Evolutionary conservation across 768 basidiomycete species (phyloP), one percentile per base, ranked within the genome.

Genomic region (Cystobasidium ongulense): DNA sequence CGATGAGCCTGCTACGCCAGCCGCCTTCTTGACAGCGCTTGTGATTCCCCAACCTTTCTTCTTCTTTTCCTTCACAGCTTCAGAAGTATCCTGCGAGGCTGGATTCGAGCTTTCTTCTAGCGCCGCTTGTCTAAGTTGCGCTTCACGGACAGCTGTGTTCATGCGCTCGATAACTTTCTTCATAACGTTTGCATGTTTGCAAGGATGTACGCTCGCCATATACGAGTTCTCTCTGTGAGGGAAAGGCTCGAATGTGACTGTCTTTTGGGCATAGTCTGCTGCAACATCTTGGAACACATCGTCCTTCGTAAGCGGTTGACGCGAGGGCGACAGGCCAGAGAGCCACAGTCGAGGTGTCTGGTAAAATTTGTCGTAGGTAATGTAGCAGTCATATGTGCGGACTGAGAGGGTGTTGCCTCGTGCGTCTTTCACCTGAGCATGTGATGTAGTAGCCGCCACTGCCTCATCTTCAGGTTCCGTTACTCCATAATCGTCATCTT

Each of bases 311-410:
- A 98, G 85, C 21, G 25, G 57, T 29, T 41, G 57, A 75, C 83
- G 72, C 75, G 90, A 92, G 87, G 98, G 96, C 80, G 97, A 94
- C 80, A 97, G 97, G 23, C 96, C 96, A 76, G 94, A 87, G 74
- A 99, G 83, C 96, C 96, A 99, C 80, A 97, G 90, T 77, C 95
- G 87, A 27, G 96, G 96, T 15, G 94, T 97, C 82, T 98, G 96
- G 82, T 99, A 98, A 82, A 94, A 95, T 84, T 98, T 99, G 86
- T 99, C 96, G 81, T 98, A 99, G 61, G 91, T 92, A 84, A 99
- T 98, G 89, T 96, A 91, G 79, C 97, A 94, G 81, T 99, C 96
- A 84, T 99, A 99, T 13, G 95, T 99, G 79, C 96, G 87, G 46
- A 98, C 92, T 85, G 94, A 91, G 50, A 98, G 84, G 31, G 97